Evolutionary conservation across 164 flowering plant species (phyloP).

Genomic region (Umbilicus rupestris): DNA sequence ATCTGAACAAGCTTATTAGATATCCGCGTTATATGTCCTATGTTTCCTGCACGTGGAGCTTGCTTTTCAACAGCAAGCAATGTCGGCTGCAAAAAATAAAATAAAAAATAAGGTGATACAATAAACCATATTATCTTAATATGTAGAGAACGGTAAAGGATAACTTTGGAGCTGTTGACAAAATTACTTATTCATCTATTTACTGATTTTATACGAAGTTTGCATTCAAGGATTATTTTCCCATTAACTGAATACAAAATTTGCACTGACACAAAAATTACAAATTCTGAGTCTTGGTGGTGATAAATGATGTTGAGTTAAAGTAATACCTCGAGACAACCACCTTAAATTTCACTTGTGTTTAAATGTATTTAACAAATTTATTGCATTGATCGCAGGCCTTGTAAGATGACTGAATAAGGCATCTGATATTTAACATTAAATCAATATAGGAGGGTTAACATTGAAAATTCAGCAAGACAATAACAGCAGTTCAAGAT

Average conservation of each 20-base stretch:
- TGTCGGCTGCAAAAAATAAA: not conserved
- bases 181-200: not conserved
- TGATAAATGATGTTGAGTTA: no score
- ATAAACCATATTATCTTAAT: not conserved
- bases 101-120: not conserved
- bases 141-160: not conserved
- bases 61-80: not conserved
- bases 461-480: no score
- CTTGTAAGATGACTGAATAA: no score
- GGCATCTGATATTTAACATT: no score
- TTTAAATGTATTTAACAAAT: no score
- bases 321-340: no score
- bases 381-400: no score
- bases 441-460: no score
- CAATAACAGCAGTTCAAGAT: no score
- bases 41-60: constrained; percentile 2
- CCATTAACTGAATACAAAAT: not conserved
- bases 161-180: not conserved
- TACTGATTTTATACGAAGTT: not conserved
- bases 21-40: constrained; percentile 4
- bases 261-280: not conserved
- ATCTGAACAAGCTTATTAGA: constrained; percentile 6
- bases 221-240: not conserved
- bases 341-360: no score
- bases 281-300: not conserved